A percentile compares a stretch with the other conserved stretches of the same genome.
Conservation (phyloP, 495 filamentous ascomycete species). For the Xylona heveae region DNA sequence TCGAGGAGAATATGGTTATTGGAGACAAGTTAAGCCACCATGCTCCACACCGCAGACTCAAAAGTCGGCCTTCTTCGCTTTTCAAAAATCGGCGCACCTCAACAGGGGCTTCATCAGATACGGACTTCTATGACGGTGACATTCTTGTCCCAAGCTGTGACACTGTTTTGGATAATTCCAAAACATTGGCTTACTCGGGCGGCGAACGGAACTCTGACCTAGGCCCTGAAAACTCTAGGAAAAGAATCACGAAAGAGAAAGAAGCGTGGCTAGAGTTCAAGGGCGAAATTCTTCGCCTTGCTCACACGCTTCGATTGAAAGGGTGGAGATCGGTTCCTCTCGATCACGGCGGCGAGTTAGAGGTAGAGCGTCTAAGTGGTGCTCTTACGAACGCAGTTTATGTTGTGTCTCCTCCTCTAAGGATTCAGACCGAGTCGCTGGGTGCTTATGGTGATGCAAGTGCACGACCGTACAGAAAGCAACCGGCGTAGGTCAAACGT, state of each 20-base stretch:
- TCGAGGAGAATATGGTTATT: conserved; percentile 34
- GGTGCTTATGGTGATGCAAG: too few species aligned
- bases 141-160: conserved; percentile 57
- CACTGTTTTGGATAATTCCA: conserved; percentile 66
- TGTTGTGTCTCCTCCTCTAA: conserved; percentile 62
- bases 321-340: conserved; percentile 74
- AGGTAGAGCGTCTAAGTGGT: conserved; percentile 70
- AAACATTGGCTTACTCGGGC: conserved; percentile 53
- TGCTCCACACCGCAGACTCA: conserved; percentile 7
- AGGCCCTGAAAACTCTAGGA: conserved; percentile 7
- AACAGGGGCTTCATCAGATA: conserved; percentile 43
- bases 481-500: conserved; percentile 11
- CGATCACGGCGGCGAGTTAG: conserved; percentile 46
- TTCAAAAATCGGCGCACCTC: conserved; percentile 3
- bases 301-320: conserved; percentile 74
- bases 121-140: conserved; percentile 55
- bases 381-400: conserved; percentile 94
- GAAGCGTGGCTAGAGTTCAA: conserved; percentile 70
- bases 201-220: conserved; percentile 26
- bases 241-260: conserved; percentile 33
- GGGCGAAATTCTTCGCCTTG: conserved; percentile 65
- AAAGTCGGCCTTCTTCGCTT: conserved; percentile 17
- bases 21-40: conserved; percentile 2
- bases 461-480: conserved; percentile 15
- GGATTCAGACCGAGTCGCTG: too few species aligned